A percentile compares a stretch with the other conserved stretches of the same genome.
Conservation (phyloP, 768 basidiomycete genomes). For the Clitopilus hobsonii region DNA sequence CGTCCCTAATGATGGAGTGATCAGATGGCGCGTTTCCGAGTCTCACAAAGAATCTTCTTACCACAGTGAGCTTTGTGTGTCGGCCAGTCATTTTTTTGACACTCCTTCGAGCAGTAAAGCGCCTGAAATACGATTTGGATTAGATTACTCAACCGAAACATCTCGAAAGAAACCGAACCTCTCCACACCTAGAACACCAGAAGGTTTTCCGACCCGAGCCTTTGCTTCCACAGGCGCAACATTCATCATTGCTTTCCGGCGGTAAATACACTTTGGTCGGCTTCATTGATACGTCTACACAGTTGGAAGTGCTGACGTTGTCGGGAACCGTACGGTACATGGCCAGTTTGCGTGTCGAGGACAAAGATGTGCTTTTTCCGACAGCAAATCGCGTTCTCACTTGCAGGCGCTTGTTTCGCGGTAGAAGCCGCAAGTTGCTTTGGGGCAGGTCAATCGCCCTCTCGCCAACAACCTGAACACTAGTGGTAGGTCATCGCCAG, state of each 20-base stretch:
- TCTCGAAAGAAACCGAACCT: neutral
- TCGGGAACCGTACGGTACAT: too few relatives aligned
- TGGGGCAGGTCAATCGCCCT: too few relatives aligned
- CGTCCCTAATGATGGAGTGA: conserved; percentile 17
- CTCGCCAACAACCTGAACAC: too few relatives aligned
- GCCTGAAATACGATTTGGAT: conserved; percentile 4
- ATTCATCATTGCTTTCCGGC: neutral
- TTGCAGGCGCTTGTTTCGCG: too few relatives aligned
- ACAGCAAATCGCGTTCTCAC: too few relatives aligned
- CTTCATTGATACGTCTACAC: too few relatives aligned
- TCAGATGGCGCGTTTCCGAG: neutral
- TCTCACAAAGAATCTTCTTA: conserved; percentile 7
- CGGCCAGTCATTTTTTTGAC: conserved; percentile 26
- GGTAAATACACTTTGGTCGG: neutral
- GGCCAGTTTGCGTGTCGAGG: too few relatives aligned
- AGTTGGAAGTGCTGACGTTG: too few relatives aligned
- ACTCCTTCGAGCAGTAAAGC: conserved; percentile 27
- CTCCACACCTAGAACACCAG: neutral
- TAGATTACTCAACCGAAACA: neutral
- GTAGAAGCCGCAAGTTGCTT: too few relatives aligned
- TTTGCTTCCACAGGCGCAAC: neutral
- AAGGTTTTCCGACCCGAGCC: neutral
- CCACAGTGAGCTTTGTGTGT: conserved; percentile 23
- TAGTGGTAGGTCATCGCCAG: too few relatives aligned
- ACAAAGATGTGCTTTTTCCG: too few relatives aligned